A percentile compares a stretch with the other conserved stretches of the same genome.
Evolutionary conservation across 2,329 filamentous ascomycete species (phyloP).

Genomic region (Epichloe typhina): DNA sequence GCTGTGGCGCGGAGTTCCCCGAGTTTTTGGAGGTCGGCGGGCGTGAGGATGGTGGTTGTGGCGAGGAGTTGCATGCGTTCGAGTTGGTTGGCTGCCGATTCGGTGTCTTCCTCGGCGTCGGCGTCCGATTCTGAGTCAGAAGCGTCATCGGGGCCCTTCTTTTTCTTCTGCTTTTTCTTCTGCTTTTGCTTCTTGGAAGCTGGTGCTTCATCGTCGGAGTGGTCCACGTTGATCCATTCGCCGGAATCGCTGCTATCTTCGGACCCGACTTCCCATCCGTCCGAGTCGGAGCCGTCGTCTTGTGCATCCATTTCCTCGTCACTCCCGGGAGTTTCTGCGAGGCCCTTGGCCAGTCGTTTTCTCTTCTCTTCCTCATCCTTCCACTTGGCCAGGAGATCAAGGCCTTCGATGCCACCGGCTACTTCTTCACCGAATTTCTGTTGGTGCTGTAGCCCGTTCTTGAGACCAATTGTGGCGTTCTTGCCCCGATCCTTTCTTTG

Average conservation of each 20-base stretch:
- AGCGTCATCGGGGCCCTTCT: not conserved
- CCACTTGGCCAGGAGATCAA: conserved; percentile 84
- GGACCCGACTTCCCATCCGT: conserved; percentile 49
- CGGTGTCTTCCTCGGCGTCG: conserved; percentile 24
- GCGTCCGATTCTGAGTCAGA: conserved; percentile 4
- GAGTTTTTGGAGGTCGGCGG: conserved; percentile 89
- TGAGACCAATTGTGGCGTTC: conserved; percentile 72
- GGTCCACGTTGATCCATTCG: conserved; percentile 87
- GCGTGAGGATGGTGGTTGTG: conserved; percentile 88
- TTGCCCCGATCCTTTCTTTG: conserved; percentile 86
- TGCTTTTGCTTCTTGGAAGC: conserved; percentile 34
- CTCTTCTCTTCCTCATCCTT: conserved; percentile 78
- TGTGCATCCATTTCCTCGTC: conserved; percentile 49
- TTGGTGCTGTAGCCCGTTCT: conserved; percentile 60
- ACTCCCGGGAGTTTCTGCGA: conserved; percentile 47
- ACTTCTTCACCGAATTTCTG: conserved; percentile 74
- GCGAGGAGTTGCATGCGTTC: conserved; percentile 58
- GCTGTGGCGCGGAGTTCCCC: conserved; percentile 71
- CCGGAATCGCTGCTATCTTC: conserved; percentile 56
- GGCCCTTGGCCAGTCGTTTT: conserved; percentile 55
- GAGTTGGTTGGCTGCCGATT: conserved; percentile 30
- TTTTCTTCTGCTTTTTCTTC: conserved; percentile 12
- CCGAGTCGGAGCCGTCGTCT: conserved; percentile 39
- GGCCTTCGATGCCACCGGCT: conserved; percentile 71
- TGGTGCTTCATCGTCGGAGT: conserved; percentile 65